A percentile compares a stretch with the other conserved stretches of the same genome.
Conservation (phyloP, 2,329 filamentous ascomycete genomes). For the Nectriaceae sp. region DNA sequence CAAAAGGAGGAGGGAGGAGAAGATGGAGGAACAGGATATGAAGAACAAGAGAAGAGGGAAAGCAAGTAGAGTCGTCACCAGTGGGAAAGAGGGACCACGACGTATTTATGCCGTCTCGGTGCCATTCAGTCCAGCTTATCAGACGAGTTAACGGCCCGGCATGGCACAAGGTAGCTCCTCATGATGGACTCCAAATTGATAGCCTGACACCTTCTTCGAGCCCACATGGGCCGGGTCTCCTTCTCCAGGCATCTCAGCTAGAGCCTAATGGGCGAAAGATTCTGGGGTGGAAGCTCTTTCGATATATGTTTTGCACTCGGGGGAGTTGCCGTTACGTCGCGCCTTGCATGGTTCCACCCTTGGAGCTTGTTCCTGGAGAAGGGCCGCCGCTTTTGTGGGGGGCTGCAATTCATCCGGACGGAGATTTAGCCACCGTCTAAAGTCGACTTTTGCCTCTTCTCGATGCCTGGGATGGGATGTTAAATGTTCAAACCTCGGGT, state of each 20-base stretch:
- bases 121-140: slow-evolving; percentile 6
- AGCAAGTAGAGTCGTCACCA: neutral
- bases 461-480: too few relatives aligned
- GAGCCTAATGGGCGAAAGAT: neutral
- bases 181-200: slow-evolving; percentile 16
- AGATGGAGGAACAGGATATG: slow-evolving; percentile 5
- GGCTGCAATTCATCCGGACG: slow-evolving; percentile 28
- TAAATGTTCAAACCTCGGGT: too few relatives aligned
- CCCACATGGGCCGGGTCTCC: slow-evolving; percentile 1
- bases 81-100: slow-evolving; percentile 3
- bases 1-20: slow-evolving; percentile 2
- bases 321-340: slow-evolving; percentile 1
- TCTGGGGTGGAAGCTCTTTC: neutral
- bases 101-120: slow-evolving; percentile 14
- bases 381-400: slow-evolving; percentile 24
- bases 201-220: slow-evolving; percentile 19
- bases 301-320: too few relatives aligned
- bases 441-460: too few relatives aligned
- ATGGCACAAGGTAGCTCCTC: slow-evolving; percentile 14
- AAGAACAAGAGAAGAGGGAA: slow-evolving; percentile 1
- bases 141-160: slow-evolving; percentile 4
- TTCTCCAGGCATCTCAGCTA: neutral
- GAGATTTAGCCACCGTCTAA: too few relatives aligned
- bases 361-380: slow-evolving; percentile 11
- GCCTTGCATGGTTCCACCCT: slow-evolving; percentile 10